These are phyloP conservation scores for Seminavis robusta DNA, from an alignment of 108 stramenopile genomes.

Conservation along the genomic window DNA sequence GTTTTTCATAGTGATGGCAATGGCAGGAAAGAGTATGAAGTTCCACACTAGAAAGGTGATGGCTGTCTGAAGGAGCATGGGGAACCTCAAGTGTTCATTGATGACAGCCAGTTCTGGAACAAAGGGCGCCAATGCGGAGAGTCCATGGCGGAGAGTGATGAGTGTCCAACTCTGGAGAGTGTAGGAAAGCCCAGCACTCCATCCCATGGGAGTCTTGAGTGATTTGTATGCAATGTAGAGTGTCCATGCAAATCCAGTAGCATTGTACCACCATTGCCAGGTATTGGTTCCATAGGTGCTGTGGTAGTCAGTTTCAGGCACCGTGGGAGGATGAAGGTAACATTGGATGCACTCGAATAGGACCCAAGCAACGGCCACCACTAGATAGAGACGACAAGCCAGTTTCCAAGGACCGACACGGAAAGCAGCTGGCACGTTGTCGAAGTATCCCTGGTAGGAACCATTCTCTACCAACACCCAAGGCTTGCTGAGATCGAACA, in stretches of 20 bases:
- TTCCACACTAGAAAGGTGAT: constrained; percentile 81
- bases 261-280: constrained; percentile 45
- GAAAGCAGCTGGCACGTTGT: constrained; percentile 65
- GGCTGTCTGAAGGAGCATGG: constrained; percentile 53
- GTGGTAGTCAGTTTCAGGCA: too few species aligned
- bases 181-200: constrained; percentile 41
- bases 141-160: constrained; percentile 50
- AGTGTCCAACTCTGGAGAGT: constrained; percentile 74
- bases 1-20: constrained; percentile 51
- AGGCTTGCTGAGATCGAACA: constrained; percentile 40
- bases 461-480: constrained; percentile 57
- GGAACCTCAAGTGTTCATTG: constrained; percentile 55
- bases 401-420: constrained; percentile 65
- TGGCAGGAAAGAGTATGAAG: constrained; percentile 61
- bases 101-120: constrained; percentile 28
- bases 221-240: constrained; percentile 19
- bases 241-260: constrained; percentile 42
- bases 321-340: too few species aligned
- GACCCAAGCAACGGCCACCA: too few species aligned
- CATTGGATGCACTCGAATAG: too few species aligned
- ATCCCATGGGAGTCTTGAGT: constrained; percentile 15
- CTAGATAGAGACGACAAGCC: too few species aligned
- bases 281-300: too few species aligned
- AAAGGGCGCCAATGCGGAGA: constrained; percentile 48
- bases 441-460: constrained; percentile 63